These are phyloP conservation scores for Colletotrichum lentis DNA, from an alignment of 2,329 filamentous ascomycete genomes.

Conservation along the genomic window DNA sequence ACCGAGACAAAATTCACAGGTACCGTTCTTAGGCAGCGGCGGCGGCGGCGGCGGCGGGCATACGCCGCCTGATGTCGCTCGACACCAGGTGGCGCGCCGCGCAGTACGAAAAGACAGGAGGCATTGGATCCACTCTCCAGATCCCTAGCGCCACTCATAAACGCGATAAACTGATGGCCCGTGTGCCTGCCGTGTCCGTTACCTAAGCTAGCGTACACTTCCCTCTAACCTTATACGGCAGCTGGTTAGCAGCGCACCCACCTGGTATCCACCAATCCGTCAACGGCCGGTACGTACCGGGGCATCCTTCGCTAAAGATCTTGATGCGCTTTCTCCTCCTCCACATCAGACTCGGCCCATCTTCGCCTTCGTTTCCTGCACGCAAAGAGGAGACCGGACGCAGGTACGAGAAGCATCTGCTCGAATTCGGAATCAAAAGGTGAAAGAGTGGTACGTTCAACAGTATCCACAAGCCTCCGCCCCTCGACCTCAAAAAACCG, in stretches of 20 bases:
- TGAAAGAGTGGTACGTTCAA: background rate
- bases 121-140: too few relatives aligned
- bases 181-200: background rate
- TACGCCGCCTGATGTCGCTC: background rate
- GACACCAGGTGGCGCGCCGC: background rate
- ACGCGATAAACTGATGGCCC: constrained; percentile 29
- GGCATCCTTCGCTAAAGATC: background rate
- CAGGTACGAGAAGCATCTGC: background rate
- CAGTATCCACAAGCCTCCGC: background rate
- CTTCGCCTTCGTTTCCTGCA: background rate
- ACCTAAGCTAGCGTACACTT: background rate
- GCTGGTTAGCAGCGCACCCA: background rate
- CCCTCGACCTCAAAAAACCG: background rate
- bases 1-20: background rate
- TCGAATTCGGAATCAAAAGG: background rate
- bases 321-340: background rate
- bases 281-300: background rate
- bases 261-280: background rate
- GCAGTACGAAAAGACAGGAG: background rate
- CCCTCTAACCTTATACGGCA: constrained; percentile 13
- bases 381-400: background rate
- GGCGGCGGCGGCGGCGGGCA: too few relatives aligned
- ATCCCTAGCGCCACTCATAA: constrained; percentile 10
- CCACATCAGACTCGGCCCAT: background rate
- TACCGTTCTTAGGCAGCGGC: too few relatives aligned